Evolutionary conservation across 805 yeast species (phyloP), one percentile per base, ranked within the genome.

Genomic region (Myxozyma mucilagina): DNA sequence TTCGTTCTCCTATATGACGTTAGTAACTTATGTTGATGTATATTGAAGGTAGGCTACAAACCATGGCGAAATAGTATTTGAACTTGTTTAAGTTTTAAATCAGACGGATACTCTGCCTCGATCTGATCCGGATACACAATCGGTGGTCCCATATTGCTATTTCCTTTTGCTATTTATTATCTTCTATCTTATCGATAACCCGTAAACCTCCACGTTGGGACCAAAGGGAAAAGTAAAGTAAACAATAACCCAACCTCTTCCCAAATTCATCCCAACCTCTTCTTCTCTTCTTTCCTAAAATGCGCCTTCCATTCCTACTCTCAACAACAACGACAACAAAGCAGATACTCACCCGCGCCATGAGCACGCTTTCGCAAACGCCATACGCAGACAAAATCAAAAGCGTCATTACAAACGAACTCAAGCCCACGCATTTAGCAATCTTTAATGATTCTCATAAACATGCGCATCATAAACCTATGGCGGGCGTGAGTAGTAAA

Each of bases 391-490:
- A 60, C 57, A 29, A 31, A n/a, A 56, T 63, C 39, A 57, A 57
- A n/a, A 52, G 41, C 47, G 47, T 29, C 5, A 20, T 63, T 24
- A 47, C 53, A 14, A 43, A 39, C 5, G 73, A 71, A 39, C 59
- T 79, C 79, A 51, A 69, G 75, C 65, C 96, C 84, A 24, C 69
- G 71, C 8, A 73, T 65, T 66, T 78, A 82, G 66, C 80, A 36
- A 80, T 93, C 5, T 78, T 77, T 60, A 93, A 93, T 72, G 97
- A 93, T 74, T 89, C 97, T 6, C 84, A 84, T 74, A 88, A 88
- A 71, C 98, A 93, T 74, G 84, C 91, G 1, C 92, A 89, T 66
- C 98, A 93, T 73, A 86, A 85, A 60, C 91, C 96, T 1, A 81
- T 90, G 77, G 80, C 85, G 56, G 90, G 87, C 3, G 90, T 92